Conservation (phyloP, 1,284 basidiomycete species). For the Ceratobasidium sp. region DNA sequence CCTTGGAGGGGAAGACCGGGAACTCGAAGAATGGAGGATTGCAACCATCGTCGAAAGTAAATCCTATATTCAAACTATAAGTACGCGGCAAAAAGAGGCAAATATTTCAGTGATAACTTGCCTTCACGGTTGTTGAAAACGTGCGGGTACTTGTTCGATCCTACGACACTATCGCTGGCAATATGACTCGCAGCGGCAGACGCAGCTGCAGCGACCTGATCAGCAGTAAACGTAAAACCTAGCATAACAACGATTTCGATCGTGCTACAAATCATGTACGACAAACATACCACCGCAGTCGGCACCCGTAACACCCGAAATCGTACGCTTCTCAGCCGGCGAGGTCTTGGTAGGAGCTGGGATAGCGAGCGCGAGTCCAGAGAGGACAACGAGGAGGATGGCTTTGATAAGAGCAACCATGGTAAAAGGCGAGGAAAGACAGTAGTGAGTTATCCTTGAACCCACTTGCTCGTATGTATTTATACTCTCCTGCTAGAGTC, state of each 20-base stretch:
- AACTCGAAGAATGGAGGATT: slow-evolving; percentile 28
- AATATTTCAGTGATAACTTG: not conserved
- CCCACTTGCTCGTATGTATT: not conserved
- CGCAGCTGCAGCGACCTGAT: slow-evolving; percentile 38
- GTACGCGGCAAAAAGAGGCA: not conserved
- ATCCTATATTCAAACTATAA: slow-evolving; percentile 7
- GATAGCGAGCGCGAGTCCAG: slow-evolving; percentile 34
- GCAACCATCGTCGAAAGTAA: slow-evolving; percentile 37
- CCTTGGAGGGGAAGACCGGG: slow-evolving; percentile 20
- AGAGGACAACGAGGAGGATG: slow-evolving; percentile 19
- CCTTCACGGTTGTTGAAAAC: slow-evolving; percentile 41
- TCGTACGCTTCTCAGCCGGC: slow-evolving; percentile 22
- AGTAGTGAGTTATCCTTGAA: not conserved
- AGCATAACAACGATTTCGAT: not conserved
- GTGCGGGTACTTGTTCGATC: slow-evolving; percentile 29
- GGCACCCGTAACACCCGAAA: slow-evolving; percentile 31
- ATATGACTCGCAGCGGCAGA: slow-evolving; percentile 22
- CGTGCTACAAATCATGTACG: not conserved
- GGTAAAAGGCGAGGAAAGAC: not conserved
- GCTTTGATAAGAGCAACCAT: slow-evolving; percentile 13
- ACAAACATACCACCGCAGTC: slow-evolving; percentile 14
- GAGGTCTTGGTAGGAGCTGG: slow-evolving; percentile 27
- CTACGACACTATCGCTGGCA: slow-evolving; percentile 18
- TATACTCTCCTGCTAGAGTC: not conserved
- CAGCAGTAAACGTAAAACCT: slow-evolving; percentile 34